Evolutionary conservation across 2,329 filamentous ascomycete species (phyloP), one percentile per base, ranked within the genome.

Genomic region (Ustilaginoidea virens): DNA sequence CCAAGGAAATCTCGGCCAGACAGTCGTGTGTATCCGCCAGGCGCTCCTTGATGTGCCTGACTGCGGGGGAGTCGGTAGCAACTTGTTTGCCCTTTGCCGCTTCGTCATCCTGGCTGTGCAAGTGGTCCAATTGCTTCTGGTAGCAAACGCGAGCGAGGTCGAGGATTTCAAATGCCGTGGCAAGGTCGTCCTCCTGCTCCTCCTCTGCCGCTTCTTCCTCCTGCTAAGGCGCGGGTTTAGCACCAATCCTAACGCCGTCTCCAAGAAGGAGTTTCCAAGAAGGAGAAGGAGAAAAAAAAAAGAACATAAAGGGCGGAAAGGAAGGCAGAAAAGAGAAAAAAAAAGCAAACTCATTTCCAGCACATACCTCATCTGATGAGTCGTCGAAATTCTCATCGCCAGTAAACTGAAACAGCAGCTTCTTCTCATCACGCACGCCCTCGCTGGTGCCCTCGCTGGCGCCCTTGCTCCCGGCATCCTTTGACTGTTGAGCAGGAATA

Each of bases 321-420:
- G n/a, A n/a, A n/a, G n/a, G n/a, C n/a, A n/a, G n/a, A n/a, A n/a
- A n/a, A n/a, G n/a, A n/a, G n/a, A n/a, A n/a, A n/a, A n/a, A n/a
- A n/a, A n/a, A n/a, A n/a, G n/a, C n/a, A n/a, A n/a, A n/a, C n/a
- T n/a, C n/a, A n/a, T n/a, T n/a, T n/a, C n/a, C n/a, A n/a, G n/a
- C n/a, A n/a, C 54, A 63, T 38, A 63, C 71, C 28, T 73, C 74
- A 6, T 78, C 79, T 27, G 90, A 83, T 1, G 77, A 81, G 31
- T 80, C 76, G 30, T 82, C 80, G 59, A 83, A 93, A 48, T 93
- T 87, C 53, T 94, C 87, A 48, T 96, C 87, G 33, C 90, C 90
- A 4, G 74, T 79, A 48, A 98, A 92, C 43, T 92, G 81, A 52
- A 98, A 94, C 37, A 82, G 70, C 0, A 81, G 74, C 51, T 86